Evolutionary conservation across 2,329 filamentous ascomycete genomes (phyloP).

Genomic region (Apiospora marii): DNA sequence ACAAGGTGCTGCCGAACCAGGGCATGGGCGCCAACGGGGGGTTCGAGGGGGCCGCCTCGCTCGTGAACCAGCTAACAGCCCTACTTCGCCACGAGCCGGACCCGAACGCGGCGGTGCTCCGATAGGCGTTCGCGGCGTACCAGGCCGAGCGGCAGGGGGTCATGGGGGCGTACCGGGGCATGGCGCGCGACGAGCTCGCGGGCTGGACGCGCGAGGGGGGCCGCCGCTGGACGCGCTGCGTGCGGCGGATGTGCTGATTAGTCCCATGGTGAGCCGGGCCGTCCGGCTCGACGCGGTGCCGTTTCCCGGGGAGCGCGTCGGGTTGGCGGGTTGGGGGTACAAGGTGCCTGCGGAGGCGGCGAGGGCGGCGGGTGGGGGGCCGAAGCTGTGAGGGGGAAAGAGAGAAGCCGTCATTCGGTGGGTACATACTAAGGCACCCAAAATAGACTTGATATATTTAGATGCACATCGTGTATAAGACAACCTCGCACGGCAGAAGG

Average conservation of each 20-base stretch:
- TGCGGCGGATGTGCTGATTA: not conserved
- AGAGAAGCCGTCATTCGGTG: too few relatives aligned
- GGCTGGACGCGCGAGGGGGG: not conserved
- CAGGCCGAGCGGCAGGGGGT: slow-evolving; percentile 6
- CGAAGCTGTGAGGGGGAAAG: not conserved
- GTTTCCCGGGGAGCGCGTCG: not conserved
- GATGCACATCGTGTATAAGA: not conserved
- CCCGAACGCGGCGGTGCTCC: not conserved
- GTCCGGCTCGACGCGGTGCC: not conserved
- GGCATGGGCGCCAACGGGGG: slow-evolving; percentile 42
- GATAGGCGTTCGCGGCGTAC: not conserved
- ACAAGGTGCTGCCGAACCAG: slow-evolving; percentile 42
- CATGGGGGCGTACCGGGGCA: slow-evolving; percentile 2
- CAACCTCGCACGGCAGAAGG: not conserved
- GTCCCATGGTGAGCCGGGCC: not conserved
- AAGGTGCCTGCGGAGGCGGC: slow-evolving; percentile 4
- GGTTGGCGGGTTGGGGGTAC: not conserved
- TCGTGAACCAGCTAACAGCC: not conserved
- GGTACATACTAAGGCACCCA: not conserved
- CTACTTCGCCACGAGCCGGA: not conserved
- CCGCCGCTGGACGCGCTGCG: slow-evolving; percentile 5
- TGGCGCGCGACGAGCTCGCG: not conserved
- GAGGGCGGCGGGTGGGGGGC: not conserved
- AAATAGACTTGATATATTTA: not conserved
- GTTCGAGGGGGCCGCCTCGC: not conserved